Base-by-base conservation (phyloP, 345 rosid species). In the Eucalyptus urophylla region DNA sequence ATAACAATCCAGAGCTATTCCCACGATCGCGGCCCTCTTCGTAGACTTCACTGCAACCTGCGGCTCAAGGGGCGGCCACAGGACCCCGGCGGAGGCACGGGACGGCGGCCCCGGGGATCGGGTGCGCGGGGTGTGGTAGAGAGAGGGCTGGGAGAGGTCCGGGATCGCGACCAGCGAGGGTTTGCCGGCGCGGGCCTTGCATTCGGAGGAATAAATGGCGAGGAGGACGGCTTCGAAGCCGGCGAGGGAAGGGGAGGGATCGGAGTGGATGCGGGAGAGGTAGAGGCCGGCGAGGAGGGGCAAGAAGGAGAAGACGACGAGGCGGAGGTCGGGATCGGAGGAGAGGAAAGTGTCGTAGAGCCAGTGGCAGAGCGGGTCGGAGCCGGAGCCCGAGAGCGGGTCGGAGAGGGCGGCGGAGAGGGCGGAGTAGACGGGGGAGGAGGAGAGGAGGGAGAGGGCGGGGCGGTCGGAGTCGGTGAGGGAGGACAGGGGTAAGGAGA, bases 191-290 rank as follows among this genome's bases (percentile, higher is more conserved):
- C 99, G 95, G 6, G 97, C 72, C 89, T 97, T 98, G 62, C 90
- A 96, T 89, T 98, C 99, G 3, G 98, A 91, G 31, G 97, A 92
- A 93, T 97, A 97, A 49, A 98, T 92, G 8, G 99, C 98, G 51
- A 98, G 97, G 62, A 97, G 97, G 33, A 98, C 98, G 13, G 99
- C 98, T 90, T 98, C 99, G 87, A 97, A 97, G 29, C 99, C 99
- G 19, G 99, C 91, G 51, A 98, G 96, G 19, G 98, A 95, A n/a
- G 93, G 97, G 60, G 96, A 90, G n/a, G 96, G 90, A 13, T 96
- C 94, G 29, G 97, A 95, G 91, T 98, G 99, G 91, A 98, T 91
- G 60, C 99, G 96, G 33, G 96, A 92, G 86, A 98, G 91, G 91
- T 98, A 97, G 87, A 93, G 90, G 16, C 98, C 96, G 65, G 93